Evolutionary conservation across 805 yeast species (phyloP), one percentile per base, ranked within the genome.

Genomic region (Starmerella khaoyaiensis): DNA sequence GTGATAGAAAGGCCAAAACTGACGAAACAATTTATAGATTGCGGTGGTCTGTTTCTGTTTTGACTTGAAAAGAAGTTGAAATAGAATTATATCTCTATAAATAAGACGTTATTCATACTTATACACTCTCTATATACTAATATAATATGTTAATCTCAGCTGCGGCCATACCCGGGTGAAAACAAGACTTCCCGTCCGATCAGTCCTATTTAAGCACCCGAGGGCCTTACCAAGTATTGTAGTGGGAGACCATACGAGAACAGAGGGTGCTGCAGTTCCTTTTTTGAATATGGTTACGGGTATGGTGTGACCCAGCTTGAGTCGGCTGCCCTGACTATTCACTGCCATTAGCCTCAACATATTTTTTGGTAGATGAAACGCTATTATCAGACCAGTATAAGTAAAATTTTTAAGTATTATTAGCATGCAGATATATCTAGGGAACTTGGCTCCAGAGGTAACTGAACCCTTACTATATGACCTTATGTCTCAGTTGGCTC

Each of bases 401-500:
- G 15, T 16, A 27, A 27, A 27, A 6, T 6, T 18, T 15, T 9
- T 27, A 11, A 27, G 11, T 7, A 27, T 27, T 7, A 7, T 27
- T 6, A 26, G 27, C 23, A 36, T 40, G 40, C 46, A 42, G 40
- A 55, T 84, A 1, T 84, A 81, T 53, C 68, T 84, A 12, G 95
- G 96, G 1, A 82, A 84, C 47, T 59, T 90, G 4, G 94, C 81
- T 47, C 73, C 76, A 1, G 68, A 70, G 33, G 93, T 75, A 4
- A 73, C 75, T 1, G 94, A 81, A 49, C 59, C 65, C 2, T 52
- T 86, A 15, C 57, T 90, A 21, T 81, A 76, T 52, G 98, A 90
- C 56, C 66, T 90, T 16, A 75, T 84, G 55, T 56, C 80, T 5
- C 97, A 90, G 56, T 76, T 82, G 28, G 84, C 87, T 0, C 94